A percentile compares a stretch with the other conserved stretches of the same genome.
These are phyloP conservation scores for Vanilla planifolia DNA, from an alignment of 106 monocot genomes.

Conservation along the genomic window DNA sequence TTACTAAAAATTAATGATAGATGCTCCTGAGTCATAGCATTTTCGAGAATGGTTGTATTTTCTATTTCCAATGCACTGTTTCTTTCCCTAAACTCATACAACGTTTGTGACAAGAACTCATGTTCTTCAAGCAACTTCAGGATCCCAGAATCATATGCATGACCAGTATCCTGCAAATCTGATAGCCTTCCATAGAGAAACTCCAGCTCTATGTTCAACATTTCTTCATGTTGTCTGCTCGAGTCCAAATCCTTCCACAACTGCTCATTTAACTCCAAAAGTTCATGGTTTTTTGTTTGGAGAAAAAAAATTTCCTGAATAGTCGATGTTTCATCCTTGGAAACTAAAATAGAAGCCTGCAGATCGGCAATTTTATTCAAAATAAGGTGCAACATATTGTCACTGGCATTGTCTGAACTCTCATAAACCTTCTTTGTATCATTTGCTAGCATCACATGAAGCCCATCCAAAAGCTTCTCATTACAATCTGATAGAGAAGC, in stretches of 20 bases:
- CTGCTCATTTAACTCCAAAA: constrained; percentile 23
- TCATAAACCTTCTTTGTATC: constrained; percentile 13
- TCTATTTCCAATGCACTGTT: constrained; percentile 19
- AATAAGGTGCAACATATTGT: constrained; percentile 30
- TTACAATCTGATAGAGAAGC: constrained; percentile 19
- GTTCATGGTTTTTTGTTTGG: constrained; percentile 26
- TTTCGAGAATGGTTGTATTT: constrained; percentile 24
- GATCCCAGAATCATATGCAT: constrained; percentile 23
- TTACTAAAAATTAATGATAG: constrained; percentile 34
- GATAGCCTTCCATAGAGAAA: constrained; percentile 19
- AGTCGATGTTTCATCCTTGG: constrained; percentile 32
- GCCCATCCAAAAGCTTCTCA: constrained; percentile 42
- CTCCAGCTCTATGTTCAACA: constrained; percentile 35
- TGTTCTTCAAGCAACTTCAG: constrained; percentile 23
- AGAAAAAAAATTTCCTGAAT: constrained; percentile 35
- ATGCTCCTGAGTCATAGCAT: constrained; percentile 36
- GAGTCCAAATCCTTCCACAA: constrained; percentile 24
- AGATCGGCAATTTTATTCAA: constrained; percentile 29
- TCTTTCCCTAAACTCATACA: constrained; percentile 16
- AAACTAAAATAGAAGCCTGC: constrained; percentile 26
- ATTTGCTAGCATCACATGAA: constrained; percentile 28
- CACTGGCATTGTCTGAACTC: constrained; percentile 7
- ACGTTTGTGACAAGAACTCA: constrained; percentile 19
- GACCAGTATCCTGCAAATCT: constrained; percentile 20
- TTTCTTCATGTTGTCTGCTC: constrained; percentile 25